These are phyloP conservation scores for Hyaloraphidium curvatum DNA, from an alignment of 192 early-diverging fungal genomes.

Conservation along the genomic window DNA sequence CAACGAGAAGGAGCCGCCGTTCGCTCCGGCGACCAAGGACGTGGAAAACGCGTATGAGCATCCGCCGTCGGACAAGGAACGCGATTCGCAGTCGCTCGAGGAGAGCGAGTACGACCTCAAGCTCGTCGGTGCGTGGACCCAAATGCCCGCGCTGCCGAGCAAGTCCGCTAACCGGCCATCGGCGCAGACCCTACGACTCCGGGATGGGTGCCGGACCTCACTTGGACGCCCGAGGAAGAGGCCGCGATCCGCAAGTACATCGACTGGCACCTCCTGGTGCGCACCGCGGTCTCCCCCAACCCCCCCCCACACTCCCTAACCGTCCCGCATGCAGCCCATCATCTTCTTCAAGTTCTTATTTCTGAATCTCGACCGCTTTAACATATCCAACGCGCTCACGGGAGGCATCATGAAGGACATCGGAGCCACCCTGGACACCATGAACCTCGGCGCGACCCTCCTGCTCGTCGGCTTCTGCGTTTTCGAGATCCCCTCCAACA, in stretches of 20 bases:
- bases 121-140: too few relatives aligned
- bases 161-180: too few relatives aligned
- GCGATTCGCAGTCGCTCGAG: too few relatives aligned
- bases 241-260: not conserved
- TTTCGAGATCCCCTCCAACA: conserved; percentile 27
- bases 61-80: too few relatives aligned
- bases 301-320: conserved; percentile 23
- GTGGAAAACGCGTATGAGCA: too few relatives aligned
- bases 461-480: conserved; percentile 22
- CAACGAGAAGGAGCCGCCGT: too few relatives aligned
- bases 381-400: conserved; percentile 23
- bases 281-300: not conserved
- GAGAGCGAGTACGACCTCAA: too few relatives aligned
- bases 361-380: conserved; percentile 13
- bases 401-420: conserved; percentile 17
- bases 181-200: not conserved
- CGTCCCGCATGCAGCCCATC: conserved; percentile 15
- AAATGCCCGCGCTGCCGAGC: too few relatives aligned
- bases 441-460: conserved; percentile 21
- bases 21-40: too few relatives aligned
- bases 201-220: conserved; percentile 14
- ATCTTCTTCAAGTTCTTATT: conserved; percentile 33
- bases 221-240: conserved; percentile 33
- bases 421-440: conserved; percentile 11
- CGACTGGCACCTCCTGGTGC: not conserved